Evolutionary conservation across 495 filamentous ascomycete genomes (phyloP), one percentile per base, ranked within the genome.

Genomic region (Penicillium waksmanii): DNA sequence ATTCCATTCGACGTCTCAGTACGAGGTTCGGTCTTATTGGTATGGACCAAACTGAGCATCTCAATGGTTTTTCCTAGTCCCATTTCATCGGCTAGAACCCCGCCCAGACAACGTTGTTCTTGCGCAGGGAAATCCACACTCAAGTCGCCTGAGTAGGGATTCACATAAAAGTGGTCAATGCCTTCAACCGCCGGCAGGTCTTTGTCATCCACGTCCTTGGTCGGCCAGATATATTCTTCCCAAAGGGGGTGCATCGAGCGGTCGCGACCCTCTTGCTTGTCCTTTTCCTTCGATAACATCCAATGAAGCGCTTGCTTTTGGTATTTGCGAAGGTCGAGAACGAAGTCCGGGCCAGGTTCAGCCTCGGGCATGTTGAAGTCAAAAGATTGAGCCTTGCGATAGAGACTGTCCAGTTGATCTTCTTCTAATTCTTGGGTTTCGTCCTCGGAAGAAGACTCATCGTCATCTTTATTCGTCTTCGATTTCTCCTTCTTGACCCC

Each of bases 191-290:
- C 61, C 3, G 89, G 87, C 11, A 97, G 54, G 8, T 88, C 83
- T 49, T 89, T 83, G 61, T 92, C 91, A 56, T 98, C 91, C 36
- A 89, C 86, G 75, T 97, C 95, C 71, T 92, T 93, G 7, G 77
- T 78, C 1, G 96, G 95, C 92, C 92, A 98, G 13, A 66, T 63
- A 60, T 98, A 98, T 73, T 98, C 90, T 76, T 98, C 95, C 95
- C 95, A 98, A 6, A 98, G 73, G 11, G 95, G 95, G 76, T 98
- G 93, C 92, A 98, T 97, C 2, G 93, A 96, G 51, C 86, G 83
- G 52, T 85, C 85, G 27, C 82, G 76, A 15, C 80, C 77, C 17
- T 83, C 78, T 55, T 85, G 86, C 53, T 88, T 83, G 54, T 96
- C 85, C 66, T 84, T 93, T 73, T 98, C 95, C 67, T 98, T 98